A percentile compares a stretch with the other conserved stretches of the same genome.
Evolutionary conservation across 2,329 filamentous ascomycete species (phyloP).

Genomic region (Pseudopithomyces chartarum): DNA sequence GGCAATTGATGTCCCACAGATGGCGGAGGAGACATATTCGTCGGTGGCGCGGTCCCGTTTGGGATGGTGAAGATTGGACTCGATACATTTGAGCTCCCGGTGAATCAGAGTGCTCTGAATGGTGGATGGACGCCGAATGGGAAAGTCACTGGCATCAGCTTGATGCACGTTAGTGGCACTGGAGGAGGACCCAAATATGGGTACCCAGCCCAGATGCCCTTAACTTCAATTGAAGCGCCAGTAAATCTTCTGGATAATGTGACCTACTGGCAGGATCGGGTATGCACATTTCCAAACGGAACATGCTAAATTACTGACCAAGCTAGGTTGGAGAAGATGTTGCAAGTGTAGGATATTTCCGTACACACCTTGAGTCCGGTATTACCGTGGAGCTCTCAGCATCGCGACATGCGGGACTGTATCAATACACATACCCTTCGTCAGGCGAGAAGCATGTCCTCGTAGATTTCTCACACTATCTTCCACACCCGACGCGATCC

Average conservation of each 20-base stretch:
- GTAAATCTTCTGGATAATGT: constrained; percentile 52
- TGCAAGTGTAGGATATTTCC: constrained; percentile 45
- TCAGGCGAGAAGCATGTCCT: constrained; percentile 49
- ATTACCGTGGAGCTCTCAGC: constrained; percentile 43
- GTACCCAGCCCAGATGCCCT: constrained; percentile 48
- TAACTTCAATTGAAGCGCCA: constrained; percentile 43
- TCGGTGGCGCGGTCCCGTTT: constrained; percentile 45
- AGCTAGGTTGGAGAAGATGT: constrained; percentile 33
- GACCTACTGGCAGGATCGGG: constrained; percentile 48
- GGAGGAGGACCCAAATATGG: constrained; percentile 48
- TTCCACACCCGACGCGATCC: constrained; percentile 37
- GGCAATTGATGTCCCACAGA: constrained; percentile 24
- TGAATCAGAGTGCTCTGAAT: constrained; percentile 45
- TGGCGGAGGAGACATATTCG: constrained; percentile 48
- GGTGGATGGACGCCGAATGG: constrained; percentile 49
- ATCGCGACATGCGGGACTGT: constrained; percentile 43
- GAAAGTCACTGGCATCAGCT: constrained; percentile 45
- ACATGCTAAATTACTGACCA: not conserved
- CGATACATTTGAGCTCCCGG: constrained; percentile 44
- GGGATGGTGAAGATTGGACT: constrained; percentile 49
- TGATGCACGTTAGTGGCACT: constrained; percentile 47
- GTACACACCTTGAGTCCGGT: constrained; percentile 41
- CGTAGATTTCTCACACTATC: constrained; percentile 55
- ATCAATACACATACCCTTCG: constrained; percentile 46
- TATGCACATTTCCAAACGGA: constrained; percentile 10